Evolutionary conservation across 1,284 basidiomycete species (phyloP).

Genomic region (Ganoderma multipileum): DNA sequence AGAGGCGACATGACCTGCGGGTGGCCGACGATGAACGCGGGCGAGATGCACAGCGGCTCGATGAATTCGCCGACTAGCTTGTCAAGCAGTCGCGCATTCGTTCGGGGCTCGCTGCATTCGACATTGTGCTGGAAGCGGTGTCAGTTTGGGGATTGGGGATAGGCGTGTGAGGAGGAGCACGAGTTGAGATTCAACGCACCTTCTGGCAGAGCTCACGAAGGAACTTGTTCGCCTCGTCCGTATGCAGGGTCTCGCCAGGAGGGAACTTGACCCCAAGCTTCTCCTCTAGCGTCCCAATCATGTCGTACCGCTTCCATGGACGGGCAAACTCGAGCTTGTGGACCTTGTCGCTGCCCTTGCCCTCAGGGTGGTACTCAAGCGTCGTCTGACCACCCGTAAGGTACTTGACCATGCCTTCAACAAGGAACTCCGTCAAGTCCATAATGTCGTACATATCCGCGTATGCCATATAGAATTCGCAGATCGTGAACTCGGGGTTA

Average conservation of each 20-base stretch:
- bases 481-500: constrained; percentile 98
- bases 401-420: constrained; percentile 92
- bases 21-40: constrained; percentile 98
- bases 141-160: constrained; percentile 18
- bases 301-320: constrained; percentile 99
- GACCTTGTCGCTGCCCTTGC: constrained; percentile 78
- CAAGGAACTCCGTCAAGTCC: constrained; percentile 94
- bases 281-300: constrained; percentile 96
- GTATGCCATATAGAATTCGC: constrained; percentile 99
- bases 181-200: constrained; percentile 48
- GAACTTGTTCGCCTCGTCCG: constrained; percentile 90
- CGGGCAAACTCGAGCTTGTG: constrained; percentile 89
- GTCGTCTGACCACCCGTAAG: constrained; percentile 86
- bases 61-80: constrained; percentile 99
- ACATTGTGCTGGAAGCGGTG: constrained; percentile 79
- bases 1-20: constrained; percentile 99
- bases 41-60: constrained; percentile 96
- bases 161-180: neutral
- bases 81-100: constrained; percentile 95
- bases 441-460: constrained; percentile 99
- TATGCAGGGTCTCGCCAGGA: constrained; percentile 90
- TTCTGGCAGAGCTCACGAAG: constrained; percentile 86
- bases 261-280: constrained; percentile 95
- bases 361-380: constrained; percentile 92
- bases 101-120: constrained; percentile 96